These are phyloP conservation scores for Daedaleopsis nitida DNA, from an alignment of 768 basidiomycete genomes.

Conservation along the genomic window DNA sequence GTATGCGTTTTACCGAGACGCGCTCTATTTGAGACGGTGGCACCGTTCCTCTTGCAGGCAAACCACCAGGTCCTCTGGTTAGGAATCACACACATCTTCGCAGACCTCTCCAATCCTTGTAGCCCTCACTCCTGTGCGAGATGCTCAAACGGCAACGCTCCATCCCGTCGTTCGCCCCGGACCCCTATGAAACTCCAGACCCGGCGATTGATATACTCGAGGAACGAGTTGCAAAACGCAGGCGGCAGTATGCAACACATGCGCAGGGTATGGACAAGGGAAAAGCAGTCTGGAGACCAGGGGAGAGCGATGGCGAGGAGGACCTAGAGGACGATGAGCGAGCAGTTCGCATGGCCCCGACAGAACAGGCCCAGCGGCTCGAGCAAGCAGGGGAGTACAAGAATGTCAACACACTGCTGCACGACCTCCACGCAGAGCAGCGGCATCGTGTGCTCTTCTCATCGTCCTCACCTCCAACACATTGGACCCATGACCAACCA, in stretches of 20 bases:
- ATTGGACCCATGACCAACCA: neutral
- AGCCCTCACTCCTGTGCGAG: neutral
- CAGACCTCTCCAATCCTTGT: neutral
- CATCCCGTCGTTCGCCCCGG: constrained; percentile 28
- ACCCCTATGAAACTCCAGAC: constrained; percentile 9
- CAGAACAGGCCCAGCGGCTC: constrained; percentile 19
- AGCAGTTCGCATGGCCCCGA: neutral
- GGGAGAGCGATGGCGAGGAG: constrained; percentile 26
- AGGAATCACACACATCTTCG: neutral
- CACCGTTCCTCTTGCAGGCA: neutral
- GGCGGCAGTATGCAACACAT: constrained; percentile 12
- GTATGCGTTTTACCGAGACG: constrained; percentile 13
- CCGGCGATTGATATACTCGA: constrained; percentile 18
- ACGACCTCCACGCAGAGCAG: constrained; percentile 69
- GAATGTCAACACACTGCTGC: constrained; percentile 63
- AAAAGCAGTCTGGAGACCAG: neutral
- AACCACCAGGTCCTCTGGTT: constrained; percentile 6
- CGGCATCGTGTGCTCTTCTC: constrained; percentile 59
- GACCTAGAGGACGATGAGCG: constrained; percentile 22
- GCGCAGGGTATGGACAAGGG: neutral
- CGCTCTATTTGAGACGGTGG: neutral
- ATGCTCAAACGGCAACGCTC: constrained; percentile 60
- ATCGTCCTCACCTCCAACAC: constrained; percentile 7
- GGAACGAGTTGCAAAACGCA: constrained; percentile 19
- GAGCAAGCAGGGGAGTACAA: constrained; percentile 48